Percentiles rank a stretch among this genome's conserved stretches.
These are phyloP conservation scores for Excoecaria cochinchinensis DNA, from an alignment of 345 rosid genomes.

Conservation along the genomic window DNA sequence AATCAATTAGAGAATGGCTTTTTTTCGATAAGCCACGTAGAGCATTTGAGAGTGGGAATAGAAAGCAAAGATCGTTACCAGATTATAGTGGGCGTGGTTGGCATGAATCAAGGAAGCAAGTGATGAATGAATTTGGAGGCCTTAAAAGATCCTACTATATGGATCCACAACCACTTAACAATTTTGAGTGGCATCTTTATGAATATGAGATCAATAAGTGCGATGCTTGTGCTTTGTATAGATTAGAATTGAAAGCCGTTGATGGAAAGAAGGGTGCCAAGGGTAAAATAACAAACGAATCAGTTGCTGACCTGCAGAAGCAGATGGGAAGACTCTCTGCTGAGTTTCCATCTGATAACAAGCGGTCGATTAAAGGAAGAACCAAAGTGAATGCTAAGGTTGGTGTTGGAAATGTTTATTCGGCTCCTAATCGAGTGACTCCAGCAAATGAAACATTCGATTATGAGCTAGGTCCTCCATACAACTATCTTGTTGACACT, in stretches of 20 bases:
- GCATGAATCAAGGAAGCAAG: conserved; percentile 98
- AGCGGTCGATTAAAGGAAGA: conserved; percentile 68
- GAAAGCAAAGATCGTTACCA: conserved; percentile 98
- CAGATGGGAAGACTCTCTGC: conserved; percentile 94
- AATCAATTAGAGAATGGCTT: conserved; percentile 97
- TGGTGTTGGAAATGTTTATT: conserved; percentile 31
- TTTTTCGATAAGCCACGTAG: conserved; percentile 96
- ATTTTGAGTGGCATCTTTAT: conserved; percentile 95
- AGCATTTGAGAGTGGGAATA: conserved; percentile 94
- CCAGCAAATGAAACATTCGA: conserved; percentile 49
- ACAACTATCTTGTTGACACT: conserved; percentile 66
- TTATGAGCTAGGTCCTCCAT: conserved; percentile 57
- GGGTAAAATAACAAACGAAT: conserved; percentile 64
- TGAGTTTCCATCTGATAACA: conserved; percentile 78
- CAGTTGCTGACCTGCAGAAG: conserved; percentile 88
- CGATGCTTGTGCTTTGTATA: conserved; percentile 90
- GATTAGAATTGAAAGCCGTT: conserved; percentile 90
- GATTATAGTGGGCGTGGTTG: conserved; percentile 97
- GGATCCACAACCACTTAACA: conserved; percentile 96
- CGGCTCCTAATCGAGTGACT: conserved; percentile 41
- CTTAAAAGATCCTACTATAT: conserved; percentile 96
- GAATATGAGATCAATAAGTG: conserved; percentile 94
- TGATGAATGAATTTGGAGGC: conserved; percentile 89
- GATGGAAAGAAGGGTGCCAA: conserved; percentile 87
- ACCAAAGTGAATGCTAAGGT: conserved; percentile 52